These are phyloP conservation scores for Penstemon barbatus DNA, from an alignment of 257 asterid species.

Conservation along the genomic window DNA sequence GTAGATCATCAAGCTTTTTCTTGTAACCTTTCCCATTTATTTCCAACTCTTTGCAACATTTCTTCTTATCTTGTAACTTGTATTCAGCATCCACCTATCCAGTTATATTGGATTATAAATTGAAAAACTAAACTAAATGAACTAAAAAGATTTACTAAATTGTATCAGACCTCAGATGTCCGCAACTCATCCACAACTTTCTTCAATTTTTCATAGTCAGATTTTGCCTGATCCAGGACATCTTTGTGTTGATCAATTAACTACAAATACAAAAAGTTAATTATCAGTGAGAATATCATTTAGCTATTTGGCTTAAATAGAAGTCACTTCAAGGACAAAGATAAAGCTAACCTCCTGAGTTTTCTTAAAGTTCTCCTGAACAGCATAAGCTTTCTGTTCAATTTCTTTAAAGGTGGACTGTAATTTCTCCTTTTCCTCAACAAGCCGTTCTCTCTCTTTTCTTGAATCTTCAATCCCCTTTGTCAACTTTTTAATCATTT, in stretches of 20 bases:
- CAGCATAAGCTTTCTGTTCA: constrained; percentile 78
- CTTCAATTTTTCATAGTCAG: constrained; percentile 76
- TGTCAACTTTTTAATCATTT: constrained; percentile 62
- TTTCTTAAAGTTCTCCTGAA: constrained; percentile 77
- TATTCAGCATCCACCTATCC: constrained; percentile 87
- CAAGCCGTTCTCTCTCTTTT: constrained; percentile 65
- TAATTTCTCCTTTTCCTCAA: constrained; percentile 59
- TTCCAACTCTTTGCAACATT: constrained; percentile 70
- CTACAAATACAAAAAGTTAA: constrained; percentile 40
- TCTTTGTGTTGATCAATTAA: constrained; percentile 71
- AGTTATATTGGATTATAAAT: constrained; percentile 20
- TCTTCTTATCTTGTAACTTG: constrained; percentile 89
- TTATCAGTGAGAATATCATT: constrained; percentile 1
- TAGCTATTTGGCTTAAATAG: not conserved
- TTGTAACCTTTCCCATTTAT: constrained; percentile 71
- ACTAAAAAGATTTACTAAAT: not conserved
- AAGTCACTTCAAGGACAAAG: constrained; percentile 7
- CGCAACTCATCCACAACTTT: constrained; percentile 82
- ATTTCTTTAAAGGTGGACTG: constrained; percentile 66
- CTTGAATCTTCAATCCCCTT: constrained; percentile 85
- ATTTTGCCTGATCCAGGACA: constrained; percentile 63
- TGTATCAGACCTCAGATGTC: constrained; percentile 69
- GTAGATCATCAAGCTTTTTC: constrained; percentile 80
- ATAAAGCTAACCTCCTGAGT: constrained; percentile 62
- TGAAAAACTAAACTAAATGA: constrained; percentile 9